These are phyloP conservation scores for Tetrahymena malaccensis DNA, from an alignment of 73 alveolate genomes.

Conservation along the genomic window DNA sequence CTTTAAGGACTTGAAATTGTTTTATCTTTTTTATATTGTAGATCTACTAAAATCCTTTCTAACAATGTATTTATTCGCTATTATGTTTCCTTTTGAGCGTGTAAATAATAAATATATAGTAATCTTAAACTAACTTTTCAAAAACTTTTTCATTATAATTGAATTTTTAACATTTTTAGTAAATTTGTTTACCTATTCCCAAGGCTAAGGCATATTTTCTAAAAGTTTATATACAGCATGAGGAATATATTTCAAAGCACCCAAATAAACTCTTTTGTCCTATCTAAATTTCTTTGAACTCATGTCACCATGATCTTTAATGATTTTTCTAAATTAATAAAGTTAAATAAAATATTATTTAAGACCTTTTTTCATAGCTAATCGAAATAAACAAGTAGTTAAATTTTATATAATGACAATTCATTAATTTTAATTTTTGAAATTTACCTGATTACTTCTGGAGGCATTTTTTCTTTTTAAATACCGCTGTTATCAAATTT, in stretches of 20 bases:
- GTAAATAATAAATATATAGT: no score
- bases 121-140: no score
- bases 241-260: conserved; percentile 99
- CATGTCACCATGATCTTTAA: conserved; percentile 99
- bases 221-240: conserved; percentile 98
- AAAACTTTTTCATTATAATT: no score
- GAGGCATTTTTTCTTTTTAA: conserved; percentile 68
- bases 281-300: conserved; percentile 94
- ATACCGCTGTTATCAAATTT: conserved; percentile 71
- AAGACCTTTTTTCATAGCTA: not conserved
- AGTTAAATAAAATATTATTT: conserved; percentile 13
- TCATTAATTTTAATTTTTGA: not conserved
- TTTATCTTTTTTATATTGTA: no score
- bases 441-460: conserved; percentile 66
- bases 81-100: not conserved
- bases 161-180: no score
- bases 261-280: conserved; percentile 92
- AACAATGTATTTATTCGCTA: not conserved
- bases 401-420: no score
- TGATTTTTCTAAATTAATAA: conserved; percentile 67
- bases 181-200: conserved; percentile 80
- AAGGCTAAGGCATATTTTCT: conserved; percentile 99
- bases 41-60: not conserved
- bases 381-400: not conserved
- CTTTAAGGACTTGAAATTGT: no score